Evolutionary conservation across 1,139 yeast species (phyloP), one percentile per base, ranked within the genome.

Genomic region (Meyerozyma athensensis): DNA sequence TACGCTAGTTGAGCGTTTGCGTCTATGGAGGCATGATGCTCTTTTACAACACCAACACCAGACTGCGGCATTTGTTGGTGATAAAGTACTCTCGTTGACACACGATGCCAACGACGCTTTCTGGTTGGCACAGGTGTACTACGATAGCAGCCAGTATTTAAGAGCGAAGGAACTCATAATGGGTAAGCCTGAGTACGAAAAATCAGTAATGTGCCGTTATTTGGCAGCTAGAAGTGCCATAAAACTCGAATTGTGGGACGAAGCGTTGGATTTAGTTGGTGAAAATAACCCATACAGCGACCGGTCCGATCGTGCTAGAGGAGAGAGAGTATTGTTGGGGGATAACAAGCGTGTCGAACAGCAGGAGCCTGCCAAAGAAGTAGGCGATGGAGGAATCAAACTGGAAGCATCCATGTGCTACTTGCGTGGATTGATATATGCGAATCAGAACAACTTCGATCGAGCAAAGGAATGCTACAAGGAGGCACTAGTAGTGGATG

Each of bases 21-120:
- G 98, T 34, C 65, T 86, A 28, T 92, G 98, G 98, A 68, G 98
- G 37, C 96, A 89, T 45, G 96, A 89, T 56, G 96, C 98, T 0
- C 62, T 85, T 41, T 81, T 85, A 81, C 96, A 90, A 52, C 97
- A 90, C 56, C 95, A 90, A 45, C 86, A 86, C 57, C 74, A 74
- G 35, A 86, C 97, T 0, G 97, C 98, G 0, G 94, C 85, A 51
- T 87, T 80, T 54, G 77, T 94, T 23, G 98, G 97, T 9, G 96
- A 92, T 62, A 92, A 90, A 51, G 86, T 94, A 7, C 70, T 85
- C 35, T 79, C 90, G 0, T 63, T 90, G 42, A 84, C 90, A 1
- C 74, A 77, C 44, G 97, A 90, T 53, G 84, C 96, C 12, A 86
- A 84, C 52, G 97, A 92, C 58, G 97, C 97, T 10, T 90, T 89